Conservation (phyloP, 2,329 filamentous ascomycete species). For the Neocucurbitaria cava region DNA sequence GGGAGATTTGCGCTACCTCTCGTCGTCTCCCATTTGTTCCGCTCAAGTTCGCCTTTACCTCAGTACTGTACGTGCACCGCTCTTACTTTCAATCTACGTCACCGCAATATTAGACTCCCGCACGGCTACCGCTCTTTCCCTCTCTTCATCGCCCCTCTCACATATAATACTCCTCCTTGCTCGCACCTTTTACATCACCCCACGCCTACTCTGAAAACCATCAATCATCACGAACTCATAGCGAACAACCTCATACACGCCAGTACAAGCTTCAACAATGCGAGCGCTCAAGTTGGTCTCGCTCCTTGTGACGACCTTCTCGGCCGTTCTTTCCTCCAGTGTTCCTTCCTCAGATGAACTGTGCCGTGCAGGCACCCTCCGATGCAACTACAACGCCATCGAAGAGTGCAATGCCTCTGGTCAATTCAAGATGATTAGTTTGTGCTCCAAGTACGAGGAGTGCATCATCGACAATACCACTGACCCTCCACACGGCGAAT, state of each 20-base stretch:
- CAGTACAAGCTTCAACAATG: slow-evolving; percentile 3
- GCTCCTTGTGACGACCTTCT: not conserved
- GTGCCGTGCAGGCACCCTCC: not conserved
- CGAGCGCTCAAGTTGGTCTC: slow-evolving; percentile 6
- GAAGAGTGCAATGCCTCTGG: not conserved
- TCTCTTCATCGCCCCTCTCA: not conserved
- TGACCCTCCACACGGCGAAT: not conserved
- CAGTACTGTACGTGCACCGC: no score
- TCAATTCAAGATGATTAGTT: not conserved
- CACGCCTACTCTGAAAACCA: not conserved
- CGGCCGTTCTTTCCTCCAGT: slow-evolving; percentile 2
- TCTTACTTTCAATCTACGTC: not conserved
- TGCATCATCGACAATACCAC: not conserved
- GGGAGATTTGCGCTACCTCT: no score
- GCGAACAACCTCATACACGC: not conserved
- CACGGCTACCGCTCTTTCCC: not conserved
- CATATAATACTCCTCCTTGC: not conserved
- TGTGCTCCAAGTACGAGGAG: not conserved
- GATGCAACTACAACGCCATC: not conserved
- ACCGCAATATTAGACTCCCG: not conserved
- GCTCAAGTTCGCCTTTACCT: no score
- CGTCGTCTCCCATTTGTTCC: no score
- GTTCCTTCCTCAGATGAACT: not conserved
- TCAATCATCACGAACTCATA: not conserved
- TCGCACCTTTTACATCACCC: not conserved